Evolutionary conservation across 495 filamentous ascomycete species (phyloP).

Genomic region (Thozetella sp.): DNA sequence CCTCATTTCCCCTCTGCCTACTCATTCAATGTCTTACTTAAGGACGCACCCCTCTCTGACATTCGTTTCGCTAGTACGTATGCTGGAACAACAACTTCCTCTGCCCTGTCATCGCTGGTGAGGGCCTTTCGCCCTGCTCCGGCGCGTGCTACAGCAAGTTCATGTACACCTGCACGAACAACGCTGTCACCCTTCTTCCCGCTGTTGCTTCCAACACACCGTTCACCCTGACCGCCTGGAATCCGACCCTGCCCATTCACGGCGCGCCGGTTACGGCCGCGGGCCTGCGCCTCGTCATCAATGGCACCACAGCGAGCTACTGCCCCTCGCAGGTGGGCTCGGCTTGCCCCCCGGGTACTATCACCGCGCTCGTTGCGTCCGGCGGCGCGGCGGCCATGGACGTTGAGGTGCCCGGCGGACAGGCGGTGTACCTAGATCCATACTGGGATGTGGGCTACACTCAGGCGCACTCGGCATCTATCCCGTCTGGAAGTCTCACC

Average conservation of each 20-base stretch:
- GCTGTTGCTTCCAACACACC: constrained; percentile 27
- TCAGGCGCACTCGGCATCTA: constrained; percentile 57
- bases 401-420: constrained; percentile 65
- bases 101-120: constrained; percentile 30
- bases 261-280: constrained; percentile 37
- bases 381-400: constrained; percentile 19
- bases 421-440: constrained; percentile 60
- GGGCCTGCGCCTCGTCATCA: constrained; percentile 34
- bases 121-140: constrained; percentile 22
- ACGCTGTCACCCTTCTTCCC: constrained; percentile 30
- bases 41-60: constrained; percentile 6
- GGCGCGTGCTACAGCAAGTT: constrained; percentile 37
- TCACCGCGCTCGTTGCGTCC: constrained; percentile 19
- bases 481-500: constrained; percentile 52
- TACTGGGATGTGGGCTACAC: constrained; percentile 62
- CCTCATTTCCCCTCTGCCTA: too few relatives aligned
- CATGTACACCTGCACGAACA: constrained; percentile 40
- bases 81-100: constrained; percentile 28
- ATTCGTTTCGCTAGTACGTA: constrained; percentile 21
- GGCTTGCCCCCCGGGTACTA: constrained; percentile 26
- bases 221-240: constrained; percentile 36
- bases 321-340: constrained; percentile 21
- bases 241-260: constrained; percentile 44
- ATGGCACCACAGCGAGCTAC: constrained; percentile 44
- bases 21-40: too few relatives aligned